Conservation (phyloP, 2,329 filamentous ascomycete genomes). For the Curvularia sp. region DNA sequence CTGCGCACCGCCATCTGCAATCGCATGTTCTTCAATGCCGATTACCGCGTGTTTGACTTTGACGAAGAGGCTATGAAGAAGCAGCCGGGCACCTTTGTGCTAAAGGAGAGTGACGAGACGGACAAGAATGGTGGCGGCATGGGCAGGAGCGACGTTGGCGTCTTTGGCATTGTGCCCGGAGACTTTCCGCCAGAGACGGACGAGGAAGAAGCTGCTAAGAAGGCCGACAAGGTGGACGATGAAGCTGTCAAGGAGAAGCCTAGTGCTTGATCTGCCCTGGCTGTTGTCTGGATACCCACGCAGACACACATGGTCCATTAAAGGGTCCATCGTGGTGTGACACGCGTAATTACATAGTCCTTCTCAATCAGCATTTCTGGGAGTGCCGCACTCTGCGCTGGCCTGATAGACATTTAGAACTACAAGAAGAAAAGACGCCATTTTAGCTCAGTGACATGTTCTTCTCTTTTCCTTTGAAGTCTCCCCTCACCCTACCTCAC, state of each 20-base stretch:
- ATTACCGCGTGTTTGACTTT: conserved; percentile 70
- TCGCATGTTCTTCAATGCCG: conserved; percentile 62
- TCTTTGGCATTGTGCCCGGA: conserved; percentile 31
- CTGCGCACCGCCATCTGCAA: conserved; percentile 64
- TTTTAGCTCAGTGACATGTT: not conserved
- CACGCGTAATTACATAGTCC: not conserved
- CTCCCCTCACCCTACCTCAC: not conserved
- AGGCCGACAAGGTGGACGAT: conserved; percentile 16
- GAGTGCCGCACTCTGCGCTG: not conserved
- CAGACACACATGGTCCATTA: not conserved
- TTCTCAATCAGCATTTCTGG: not conserved
- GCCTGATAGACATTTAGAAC: not conserved
- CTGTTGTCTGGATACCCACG: not conserved
- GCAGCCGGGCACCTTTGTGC: conserved; percentile 45
- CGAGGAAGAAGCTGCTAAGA: conserved; percentile 13
- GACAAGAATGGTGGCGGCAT: conserved; percentile 57
- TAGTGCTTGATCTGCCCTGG: conserved; percentile 1
- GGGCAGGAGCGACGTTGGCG: conserved; percentile 56
- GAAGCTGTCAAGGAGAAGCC: conserved; percentile 31
- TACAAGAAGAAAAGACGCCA: not conserved
- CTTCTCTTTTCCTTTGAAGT: not conserved
- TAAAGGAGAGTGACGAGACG: conserved; percentile 60
- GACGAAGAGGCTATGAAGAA: conserved; percentile 56
- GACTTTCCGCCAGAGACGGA: conserved; percentile 40
- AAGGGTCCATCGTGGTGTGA: not conserved